Evolutionary conservation across 345 rosid genomes (phyloP).

Genomic region (Eucalyptus regnans): DNA sequence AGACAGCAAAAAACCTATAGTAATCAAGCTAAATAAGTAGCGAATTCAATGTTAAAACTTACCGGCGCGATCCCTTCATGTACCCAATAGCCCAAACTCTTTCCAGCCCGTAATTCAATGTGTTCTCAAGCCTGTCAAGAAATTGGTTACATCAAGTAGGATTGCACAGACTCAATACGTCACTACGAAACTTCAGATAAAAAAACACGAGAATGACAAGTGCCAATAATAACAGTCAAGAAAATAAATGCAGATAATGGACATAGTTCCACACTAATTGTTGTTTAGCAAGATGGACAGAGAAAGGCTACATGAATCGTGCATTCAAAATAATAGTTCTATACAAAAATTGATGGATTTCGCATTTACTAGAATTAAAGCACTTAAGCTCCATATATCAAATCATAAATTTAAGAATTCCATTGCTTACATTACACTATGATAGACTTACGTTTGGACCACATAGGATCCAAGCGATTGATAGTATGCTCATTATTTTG

Average conservation of each 20-base stretch:
- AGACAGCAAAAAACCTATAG: background rate
- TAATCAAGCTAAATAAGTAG: background rate
- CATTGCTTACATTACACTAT: background rate
- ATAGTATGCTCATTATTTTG: background rate
- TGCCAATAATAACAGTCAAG: background rate
- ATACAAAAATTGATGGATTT: background rate
- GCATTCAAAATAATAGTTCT: background rate
- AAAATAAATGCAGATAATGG: background rate
- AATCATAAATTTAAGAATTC: background rate
- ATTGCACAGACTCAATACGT: background rate
- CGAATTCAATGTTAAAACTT: background rate
- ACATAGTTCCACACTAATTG: background rate
- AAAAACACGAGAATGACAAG: background rate
- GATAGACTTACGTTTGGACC: background rate
- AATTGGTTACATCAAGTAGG: background rate
- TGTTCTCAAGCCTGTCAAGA: slow-evolving; percentile 65
- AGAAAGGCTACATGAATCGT: background rate
- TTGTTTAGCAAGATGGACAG: background rate
- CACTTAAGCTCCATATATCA: background rate
- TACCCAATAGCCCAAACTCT: slow-evolving; percentile 94
- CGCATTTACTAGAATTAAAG: background rate
- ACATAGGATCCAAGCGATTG: background rate
- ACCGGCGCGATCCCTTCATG: slow-evolving; percentile 84
- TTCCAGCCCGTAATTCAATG: slow-evolving; percentile 82
- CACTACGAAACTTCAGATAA: background rate